A percentile compares a stretch with the other conserved stretches of the same genome.
These are phyloP conservation scores for Globisporangium megalacanthum DNA, from an alignment of 352 stramenopile genomes.

Conservation along the genomic window DNA sequence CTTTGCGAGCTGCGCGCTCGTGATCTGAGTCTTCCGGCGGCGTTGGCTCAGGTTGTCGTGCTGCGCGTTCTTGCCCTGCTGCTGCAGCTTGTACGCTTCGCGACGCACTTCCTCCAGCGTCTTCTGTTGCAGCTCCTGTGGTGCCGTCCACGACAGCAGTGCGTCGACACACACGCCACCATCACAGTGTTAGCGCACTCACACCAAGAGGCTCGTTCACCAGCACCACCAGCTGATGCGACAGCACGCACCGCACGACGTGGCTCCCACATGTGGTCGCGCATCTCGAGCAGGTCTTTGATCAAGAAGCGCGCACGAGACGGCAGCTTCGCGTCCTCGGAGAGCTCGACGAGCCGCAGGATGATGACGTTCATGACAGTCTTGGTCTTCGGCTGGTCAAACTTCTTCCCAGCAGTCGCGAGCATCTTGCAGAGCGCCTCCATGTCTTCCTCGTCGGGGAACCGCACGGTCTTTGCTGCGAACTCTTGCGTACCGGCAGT, in stretches of 20 bases:
- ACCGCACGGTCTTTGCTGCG: slow-evolving; percentile 61
- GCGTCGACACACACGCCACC: too few relatives aligned
- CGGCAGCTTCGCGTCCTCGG: slow-evolving; percentile 57
- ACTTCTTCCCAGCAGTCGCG: slow-evolving; percentile 80
- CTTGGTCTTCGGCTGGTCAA: slow-evolving; percentile 71
- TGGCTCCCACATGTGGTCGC: slow-evolving; percentile 84
- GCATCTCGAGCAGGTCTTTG: slow-evolving; percentile 81
- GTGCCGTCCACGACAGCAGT: not conserved
- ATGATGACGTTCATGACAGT: slow-evolving; percentile 85
- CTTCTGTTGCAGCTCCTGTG: slow-evolving; percentile 80
- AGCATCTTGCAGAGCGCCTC: slow-evolving; percentile 87
- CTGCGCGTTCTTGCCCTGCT: slow-evolving; percentile 84
- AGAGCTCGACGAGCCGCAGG: slow-evolving; percentile 78
- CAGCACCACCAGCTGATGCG: not conserved
- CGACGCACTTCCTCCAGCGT: slow-evolving; percentile 79
- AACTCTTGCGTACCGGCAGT: slow-evolving; percentile 21
- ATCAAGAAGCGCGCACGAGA: slow-evolving; percentile 78
- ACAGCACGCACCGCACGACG: slow-evolving; percentile 45
- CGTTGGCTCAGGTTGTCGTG: slow-evolving; percentile 73
- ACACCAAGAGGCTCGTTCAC: not conserved
- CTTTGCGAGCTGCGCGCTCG: slow-evolving; percentile 73
- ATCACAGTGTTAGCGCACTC: not conserved
- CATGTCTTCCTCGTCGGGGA: slow-evolving; percentile 79
- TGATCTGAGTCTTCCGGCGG: slow-evolving; percentile 72
- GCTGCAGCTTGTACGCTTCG: slow-evolving; percentile 78